Conservation (phyloP, 305 asterid genomes). For the Rubia peregrina region DNA sequence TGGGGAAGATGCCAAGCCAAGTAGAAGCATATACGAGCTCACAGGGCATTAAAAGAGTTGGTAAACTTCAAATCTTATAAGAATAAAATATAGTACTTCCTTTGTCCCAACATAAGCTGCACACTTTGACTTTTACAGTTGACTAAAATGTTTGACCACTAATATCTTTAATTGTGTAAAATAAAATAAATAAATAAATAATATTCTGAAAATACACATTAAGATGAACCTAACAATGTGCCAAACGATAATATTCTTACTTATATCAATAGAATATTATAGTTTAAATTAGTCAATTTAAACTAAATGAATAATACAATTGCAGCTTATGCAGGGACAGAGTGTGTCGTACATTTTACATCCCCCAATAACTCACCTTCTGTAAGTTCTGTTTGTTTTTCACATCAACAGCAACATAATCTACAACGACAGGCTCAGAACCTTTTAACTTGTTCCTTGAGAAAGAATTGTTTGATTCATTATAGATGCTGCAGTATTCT, state of each 20-base stretch:
- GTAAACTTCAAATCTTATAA: neutral
- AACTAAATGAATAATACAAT: no score
- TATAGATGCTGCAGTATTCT: conserved; percentile 62
- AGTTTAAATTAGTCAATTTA: no score
- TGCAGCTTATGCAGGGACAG: no score
- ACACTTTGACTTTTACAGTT: no score
- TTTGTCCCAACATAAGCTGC: no score
- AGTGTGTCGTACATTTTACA: no score
- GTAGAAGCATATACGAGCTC: neutral
- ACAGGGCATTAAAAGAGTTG: neutral
- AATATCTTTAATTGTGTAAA: no score
- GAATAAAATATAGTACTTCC: neutral
- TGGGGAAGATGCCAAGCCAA: neutral
- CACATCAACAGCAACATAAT: conserved; percentile 77
- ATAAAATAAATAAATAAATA: no score
- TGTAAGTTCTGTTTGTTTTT: conserved; percentile 50
- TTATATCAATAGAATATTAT: neutral
- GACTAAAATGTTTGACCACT: no score
- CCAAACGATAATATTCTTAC: neutral
- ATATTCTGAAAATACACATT: no score
- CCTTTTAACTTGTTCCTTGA: conserved; percentile 45
- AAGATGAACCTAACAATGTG: no score
- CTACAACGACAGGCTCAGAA: conserved; percentile 67
- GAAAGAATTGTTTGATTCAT: conserved; percentile 41
- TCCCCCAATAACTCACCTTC: conserved; percentile 45